Evolutionary conservation across 495 filamentous ascomycete species (phyloP), one percentile per base, ranked within the genome.

Genomic region (Aspergillus sparsus): DNA sequence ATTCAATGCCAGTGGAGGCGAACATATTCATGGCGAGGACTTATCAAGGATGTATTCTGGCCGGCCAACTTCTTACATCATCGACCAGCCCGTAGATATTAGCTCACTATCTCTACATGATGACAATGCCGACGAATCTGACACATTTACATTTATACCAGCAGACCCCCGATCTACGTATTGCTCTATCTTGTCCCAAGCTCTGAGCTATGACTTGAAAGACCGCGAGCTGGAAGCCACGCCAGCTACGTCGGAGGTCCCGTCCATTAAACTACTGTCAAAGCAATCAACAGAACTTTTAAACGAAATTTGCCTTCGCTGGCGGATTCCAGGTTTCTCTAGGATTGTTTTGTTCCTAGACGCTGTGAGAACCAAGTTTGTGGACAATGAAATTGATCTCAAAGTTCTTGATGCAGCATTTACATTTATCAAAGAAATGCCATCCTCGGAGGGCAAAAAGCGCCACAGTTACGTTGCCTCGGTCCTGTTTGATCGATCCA

Each of bases 311-410:
- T 89, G 85, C 65, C 74, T 91, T 63, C 86, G 93, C 60, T 99
- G 95, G 95, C 87, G 95, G 27, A 84, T 99, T 60, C 93, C 94
- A 16, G 83, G 85, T 49, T 91, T 89, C 68, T 91, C 92, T 36
- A 82, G 91, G 49, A 77, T 93, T 55, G 83, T 92, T 2, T 76
- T 95, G 9, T 90, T 96, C 66, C 75, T 97, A 41, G 95, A 99
- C 74, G 91, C 92, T 41, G 82, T 91, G 44, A 82, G 85, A 16
- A 86, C 89, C 65, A 94, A 93, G 68, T 98, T 91, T 67, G 80
- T 93, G 53, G 87, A 96, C 63, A 88, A 91, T 62, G 89, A 97
- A 67, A 88, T 96, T 47, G 81, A 83, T 21, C 82, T 93, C 36
- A 85, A 89, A 61, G 91, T 87, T 32, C 76, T 99, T 31, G 92